Evolutionary conservation across 2,329 filamentous ascomycete species (phyloP).

Genomic region (Fusarium musae): DNA sequence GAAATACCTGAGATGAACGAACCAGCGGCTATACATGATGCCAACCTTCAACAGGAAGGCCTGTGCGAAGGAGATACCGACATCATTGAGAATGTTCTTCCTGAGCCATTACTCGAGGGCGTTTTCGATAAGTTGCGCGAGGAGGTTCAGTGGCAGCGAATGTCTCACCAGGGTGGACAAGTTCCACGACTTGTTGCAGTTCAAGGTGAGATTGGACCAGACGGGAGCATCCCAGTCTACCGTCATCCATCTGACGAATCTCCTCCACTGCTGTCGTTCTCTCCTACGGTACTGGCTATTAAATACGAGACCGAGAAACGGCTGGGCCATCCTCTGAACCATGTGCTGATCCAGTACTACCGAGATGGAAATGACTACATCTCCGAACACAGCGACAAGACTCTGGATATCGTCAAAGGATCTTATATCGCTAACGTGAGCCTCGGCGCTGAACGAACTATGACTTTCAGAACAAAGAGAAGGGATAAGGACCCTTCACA

Average conservation of each 20-base stretch:
- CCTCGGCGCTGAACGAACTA: constrained; percentile 89
- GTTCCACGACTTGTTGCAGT: constrained; percentile 93
- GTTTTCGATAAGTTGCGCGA: constrained; percentile 76
- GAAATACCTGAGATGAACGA: constrained; percentile 15
- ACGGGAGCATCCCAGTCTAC: constrained; percentile 88
- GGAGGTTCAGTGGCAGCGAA: constrained; percentile 88
- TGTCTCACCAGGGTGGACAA: constrained; percentile 91
- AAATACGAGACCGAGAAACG: constrained; percentile 74
- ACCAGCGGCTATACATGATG: constrained; percentile 8
- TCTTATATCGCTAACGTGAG: constrained; percentile 94
- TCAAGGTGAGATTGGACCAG: constrained; percentile 75
- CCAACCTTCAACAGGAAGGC: constrained; percentile 53
- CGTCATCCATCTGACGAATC: constrained; percentile 93
- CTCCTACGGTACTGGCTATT: constrained; percentile 75
- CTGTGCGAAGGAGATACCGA: constrained; percentile 86
- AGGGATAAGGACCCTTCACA: constrained; percentile 54
- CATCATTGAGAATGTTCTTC: constrained; percentile 76
- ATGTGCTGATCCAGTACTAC: constrained; percentile 93
- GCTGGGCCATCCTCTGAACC: constrained; percentile 85
- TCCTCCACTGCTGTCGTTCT: constrained; percentile 80
- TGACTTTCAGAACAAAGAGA: constrained; percentile 89
- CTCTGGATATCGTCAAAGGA: constrained; percentile 83
- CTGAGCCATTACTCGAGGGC: constrained; percentile 62
- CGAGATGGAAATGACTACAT: constrained; percentile 91
- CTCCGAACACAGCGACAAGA: constrained; percentile 97